phyloP scores from a whole-genome alignment of 257 asterid species.

The Nicotiana tabacum region DNA sequence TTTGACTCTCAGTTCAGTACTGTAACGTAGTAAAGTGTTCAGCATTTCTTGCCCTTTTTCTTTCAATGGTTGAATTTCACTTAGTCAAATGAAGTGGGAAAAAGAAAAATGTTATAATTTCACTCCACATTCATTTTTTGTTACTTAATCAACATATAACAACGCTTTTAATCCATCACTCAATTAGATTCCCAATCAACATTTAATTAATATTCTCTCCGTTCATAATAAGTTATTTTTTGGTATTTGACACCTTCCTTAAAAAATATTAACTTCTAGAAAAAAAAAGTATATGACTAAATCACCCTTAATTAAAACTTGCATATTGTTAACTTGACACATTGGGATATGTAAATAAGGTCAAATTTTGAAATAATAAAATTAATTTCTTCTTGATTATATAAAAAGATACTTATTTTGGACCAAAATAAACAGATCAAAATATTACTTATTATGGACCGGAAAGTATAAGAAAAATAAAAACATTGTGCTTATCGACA shows the following conservation, averaged over 20 bases:
- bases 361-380: no score
- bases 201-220: not conserved
- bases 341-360: no score
- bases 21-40: not conserved
- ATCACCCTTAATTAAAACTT: no score
- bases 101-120: not conserved
- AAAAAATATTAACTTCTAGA: no score
- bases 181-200: slow-evolving; percentile 19
- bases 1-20: slow-evolving; percentile 17
- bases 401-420: no score
- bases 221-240: no score
- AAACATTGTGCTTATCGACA: slow-evolving; percentile 26
- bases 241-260: no score
- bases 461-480: not conserved
- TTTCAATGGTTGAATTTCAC: not conserved
- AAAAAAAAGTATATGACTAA: no score
- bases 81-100: not conserved
- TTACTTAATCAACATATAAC: not conserved
- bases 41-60: not conserved
- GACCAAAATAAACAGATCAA: no score
- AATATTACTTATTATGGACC: no score
- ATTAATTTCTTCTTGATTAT: no score
- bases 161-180: not conserved
- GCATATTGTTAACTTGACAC: no score
- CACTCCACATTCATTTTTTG: not conserved